Evolutionary conservation across 1,284 basidiomycete genomes (phyloP), one percentile per base, ranked within the genome.

Genomic region (Fomes fomentarius): DNA sequence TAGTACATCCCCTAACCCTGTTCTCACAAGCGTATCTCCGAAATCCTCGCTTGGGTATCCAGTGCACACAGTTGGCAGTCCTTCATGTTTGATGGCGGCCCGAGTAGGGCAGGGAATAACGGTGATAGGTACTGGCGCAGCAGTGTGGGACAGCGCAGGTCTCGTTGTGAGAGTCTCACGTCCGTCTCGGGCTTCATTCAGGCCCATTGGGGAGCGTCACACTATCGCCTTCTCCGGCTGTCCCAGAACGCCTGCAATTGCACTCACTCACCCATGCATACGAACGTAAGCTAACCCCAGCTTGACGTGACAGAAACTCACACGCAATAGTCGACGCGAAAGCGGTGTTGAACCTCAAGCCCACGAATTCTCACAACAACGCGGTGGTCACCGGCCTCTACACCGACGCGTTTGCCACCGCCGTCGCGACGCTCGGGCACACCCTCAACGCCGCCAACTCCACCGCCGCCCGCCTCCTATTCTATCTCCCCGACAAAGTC

Each of bases 371-470:
- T 49, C 40, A 51, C 44, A 57, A 67, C 28, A 70, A 72, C 35
- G 76, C 75, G 0, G 63, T 78, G 34, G 73, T 76, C 1, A 71
- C 74, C 6, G 66, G 76, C 1, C 67, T 79, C 1, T 77, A 77
- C 61, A 72, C 71, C 22, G 74, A 79, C 56, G 63, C 69, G 1
- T 79, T 69, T 56, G 68, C 72, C 17, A 63, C 72, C 26, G 74
- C 72, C 1, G 70, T 73, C 9, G 72, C 76, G 8, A 74, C 76
- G 2, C 67, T 78, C 10, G 76, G 73, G 2, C 69, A 77, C 56
- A 76, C 75, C 2, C 50, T 76, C 9, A 65, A 63, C 44, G 57
- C 59, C 12, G 68, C 67, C n/a, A 74, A 76, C 50, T 66, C 66
- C 26, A 66, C 66, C 22, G 65, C 73, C 11, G 63, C 69, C 11